These are phyloP conservation scores for Cladorrhinum sp. DNA, from an alignment of 2,329 filamentous ascomycete species.

Conservation along the genomic window DNA sequence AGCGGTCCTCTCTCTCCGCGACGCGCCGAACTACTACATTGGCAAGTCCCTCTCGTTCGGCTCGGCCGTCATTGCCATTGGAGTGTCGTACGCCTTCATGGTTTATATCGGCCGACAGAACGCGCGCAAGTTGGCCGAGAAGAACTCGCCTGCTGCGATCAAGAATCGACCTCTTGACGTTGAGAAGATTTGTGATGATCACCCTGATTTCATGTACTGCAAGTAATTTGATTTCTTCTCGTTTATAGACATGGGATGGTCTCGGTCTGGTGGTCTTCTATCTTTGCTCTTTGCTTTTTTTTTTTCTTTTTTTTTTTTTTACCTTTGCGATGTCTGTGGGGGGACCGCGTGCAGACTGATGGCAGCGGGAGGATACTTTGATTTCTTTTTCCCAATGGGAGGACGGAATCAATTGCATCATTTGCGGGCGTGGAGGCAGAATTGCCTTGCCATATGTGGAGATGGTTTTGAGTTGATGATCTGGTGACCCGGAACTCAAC, in stretches of 20 bases:
- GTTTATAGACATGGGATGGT: no score
- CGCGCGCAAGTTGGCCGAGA: constrained; percentile 5
- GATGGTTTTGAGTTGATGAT: no score
- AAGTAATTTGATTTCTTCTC: background rate
- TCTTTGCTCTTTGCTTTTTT: no score
- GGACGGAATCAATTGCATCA: no score
- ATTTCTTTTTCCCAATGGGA: no score
- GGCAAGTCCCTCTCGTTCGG: constrained; percentile 1
- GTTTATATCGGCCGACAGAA: constrained; percentile 7
- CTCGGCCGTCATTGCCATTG: background rate
- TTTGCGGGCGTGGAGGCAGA: no score
- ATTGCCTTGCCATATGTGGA: no score
- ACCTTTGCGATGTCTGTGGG: no score
- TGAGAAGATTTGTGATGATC: constrained; percentile 10
- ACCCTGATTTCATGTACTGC: constrained; percentile 16
- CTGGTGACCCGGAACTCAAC: no score
- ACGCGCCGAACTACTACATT: constrained; percentile 5
- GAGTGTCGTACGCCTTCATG: background rate
- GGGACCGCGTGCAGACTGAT: no score
- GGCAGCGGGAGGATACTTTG: no score
- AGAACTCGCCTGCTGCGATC: constrained; percentile 1
- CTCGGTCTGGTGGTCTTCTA: background rate
- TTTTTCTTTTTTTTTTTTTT: no score
- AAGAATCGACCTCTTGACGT: background rate
- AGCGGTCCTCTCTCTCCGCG: constrained; percentile 3